Evolutionary conservation across 164 flowering plant genomes (phyloP).

Genomic region (Chloranthus sessilifolius): DNA sequence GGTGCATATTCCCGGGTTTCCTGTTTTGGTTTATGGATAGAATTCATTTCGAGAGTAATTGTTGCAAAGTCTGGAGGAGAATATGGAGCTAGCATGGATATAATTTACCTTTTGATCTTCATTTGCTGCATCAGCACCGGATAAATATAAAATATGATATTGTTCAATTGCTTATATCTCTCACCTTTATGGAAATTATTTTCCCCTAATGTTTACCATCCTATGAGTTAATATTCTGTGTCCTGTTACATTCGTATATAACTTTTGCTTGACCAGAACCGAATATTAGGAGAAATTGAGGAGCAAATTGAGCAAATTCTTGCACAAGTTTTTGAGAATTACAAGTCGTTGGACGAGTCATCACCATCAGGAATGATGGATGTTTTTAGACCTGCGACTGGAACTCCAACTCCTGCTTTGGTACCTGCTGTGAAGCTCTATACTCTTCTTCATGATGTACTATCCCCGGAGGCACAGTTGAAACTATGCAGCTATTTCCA

Average conservation of each 20-base stretch:
- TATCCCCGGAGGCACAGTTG: conserved; percentile 81
- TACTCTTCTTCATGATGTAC: conserved; percentile 74
- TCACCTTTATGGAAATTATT: too few relatives aligned
- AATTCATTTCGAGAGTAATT: too few relatives aligned
- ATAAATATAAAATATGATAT: background rate
- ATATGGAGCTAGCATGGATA: too few relatives aligned
- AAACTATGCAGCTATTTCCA: conserved; percentile 72
- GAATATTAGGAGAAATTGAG: conserved; percentile 76
- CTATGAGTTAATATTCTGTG: too few relatives aligned
- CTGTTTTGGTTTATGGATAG: too few relatives aligned
- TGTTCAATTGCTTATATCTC: too few relatives aligned
- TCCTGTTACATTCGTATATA: too few relatives aligned
- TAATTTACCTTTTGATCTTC: background rate
- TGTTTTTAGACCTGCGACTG: conserved; percentile 67
- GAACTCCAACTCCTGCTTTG: conserved; percentile 75
- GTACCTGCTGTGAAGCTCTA: conserved; percentile 79
- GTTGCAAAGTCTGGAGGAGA: too few relatives aligned
- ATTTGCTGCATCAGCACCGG: background rate
- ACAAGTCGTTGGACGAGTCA: conserved; percentile 84
- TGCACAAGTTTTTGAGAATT: conserved; percentile 76
- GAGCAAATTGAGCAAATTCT: conserved; percentile 83
- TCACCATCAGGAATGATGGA: conserved; percentile 69
- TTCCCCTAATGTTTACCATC: too few relatives aligned
- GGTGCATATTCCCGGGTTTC: too few relatives aligned
- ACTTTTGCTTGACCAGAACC: conserved; percentile 50